A percentile compares a stretch with the other conserved stretches of the same genome.
These are phyloP conservation scores for Geotrichum aggregatum DNA, from an alignment of 1,139 yeast species.

Conservation along the genomic window DNA sequence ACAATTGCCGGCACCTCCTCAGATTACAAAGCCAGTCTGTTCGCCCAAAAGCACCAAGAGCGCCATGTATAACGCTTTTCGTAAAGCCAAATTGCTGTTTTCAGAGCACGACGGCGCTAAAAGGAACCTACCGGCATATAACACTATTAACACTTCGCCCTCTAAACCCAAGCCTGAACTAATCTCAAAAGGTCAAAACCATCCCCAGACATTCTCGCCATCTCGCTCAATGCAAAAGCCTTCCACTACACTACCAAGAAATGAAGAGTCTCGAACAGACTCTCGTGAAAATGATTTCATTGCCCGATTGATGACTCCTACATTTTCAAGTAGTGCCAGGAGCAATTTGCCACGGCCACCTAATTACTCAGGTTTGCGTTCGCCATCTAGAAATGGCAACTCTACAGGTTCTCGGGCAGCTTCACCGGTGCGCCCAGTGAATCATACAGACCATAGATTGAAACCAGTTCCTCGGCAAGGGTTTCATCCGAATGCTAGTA, in stretches of 20 bases:
- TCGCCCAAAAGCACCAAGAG: not conserved
- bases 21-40: too few relatives aligned
- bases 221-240: too few relatives aligned
- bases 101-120: slow-evolving; percentile 12
- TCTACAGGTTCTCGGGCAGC: not conserved
- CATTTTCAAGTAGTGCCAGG: slow-evolving; percentile 15
- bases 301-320: slow-evolving; percentile 15
- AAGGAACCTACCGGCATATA: not conserved
- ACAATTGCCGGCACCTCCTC: too few relatives aligned
- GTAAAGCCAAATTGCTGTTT: slow-evolving; percentile 17
- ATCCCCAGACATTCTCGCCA: too few relatives aligned
- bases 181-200: not conserved
- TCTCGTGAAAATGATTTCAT: slow-evolving; percentile 5
- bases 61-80: slow-evolving; percentile 20
- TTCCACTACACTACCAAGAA: not conserved
- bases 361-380: not conserved
- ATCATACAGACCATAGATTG: too few relatives aligned
- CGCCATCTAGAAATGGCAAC: not conserved
- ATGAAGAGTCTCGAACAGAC: not conserved
- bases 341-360: not conserved
- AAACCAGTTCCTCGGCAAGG: too few relatives aligned
- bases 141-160: not conserved
- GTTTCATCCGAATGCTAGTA: too few relatives aligned
- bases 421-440: not conserved
- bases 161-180: not conserved